Percentiles rank a stretch among this genome's conserved stretches.
Conservation (phyloP, 2,329 filamentous ascomycete species). For the Beauveria bassiana region DNA sequence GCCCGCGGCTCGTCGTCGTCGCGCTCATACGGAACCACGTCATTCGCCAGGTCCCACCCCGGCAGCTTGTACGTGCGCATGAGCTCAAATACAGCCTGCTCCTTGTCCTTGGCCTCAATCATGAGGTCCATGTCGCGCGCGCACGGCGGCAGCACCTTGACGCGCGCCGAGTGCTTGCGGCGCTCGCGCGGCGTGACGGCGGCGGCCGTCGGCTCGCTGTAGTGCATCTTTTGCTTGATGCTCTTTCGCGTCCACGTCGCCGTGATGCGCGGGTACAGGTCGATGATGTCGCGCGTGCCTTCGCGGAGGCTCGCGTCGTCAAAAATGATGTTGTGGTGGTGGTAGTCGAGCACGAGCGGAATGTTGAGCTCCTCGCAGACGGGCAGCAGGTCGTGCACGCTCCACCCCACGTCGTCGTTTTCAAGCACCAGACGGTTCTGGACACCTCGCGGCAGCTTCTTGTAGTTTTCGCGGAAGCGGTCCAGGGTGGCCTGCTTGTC, state of each 20-base stretch:
- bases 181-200: conserved; percentile 72
- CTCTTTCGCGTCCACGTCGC: conserved; percentile 77
- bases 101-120: conserved; percentile 98
- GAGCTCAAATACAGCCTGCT: conserved; percentile 89
- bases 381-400: conserved; percentile 83
- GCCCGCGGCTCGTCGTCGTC: conserved; percentile 56
- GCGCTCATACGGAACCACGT: conserved; percentile 69
- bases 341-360: conserved; percentile 83
- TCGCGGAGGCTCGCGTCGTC: conserved; percentile 67
- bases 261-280: conserved; percentile 66
- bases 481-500: conserved; percentile 74
- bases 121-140: conserved; percentile 84
- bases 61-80: conserved; percentile 84
- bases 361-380: conserved; percentile 93
- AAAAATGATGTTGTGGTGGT: conserved; percentile 94
- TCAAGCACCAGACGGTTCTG: conserved; percentile 81
- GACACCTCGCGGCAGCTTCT: conserved; percentile 55
- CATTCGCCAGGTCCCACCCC: conserved; percentile 66
- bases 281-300: conserved; percentile 73
- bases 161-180: conserved; percentile 77
- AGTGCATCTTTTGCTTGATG: conserved; percentile 95
- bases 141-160: conserved; percentile 75
- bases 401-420: conserved; percentile 90
- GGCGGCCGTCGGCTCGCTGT: conserved; percentile 60
- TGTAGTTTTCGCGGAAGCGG: conserved; percentile 71